Percentiles rank a stretch among this genome's conserved stretches.
Conservation (phyloP, 495 filamentous ascomycete genomes). For the Tetracladium marchalianum region DNA sequence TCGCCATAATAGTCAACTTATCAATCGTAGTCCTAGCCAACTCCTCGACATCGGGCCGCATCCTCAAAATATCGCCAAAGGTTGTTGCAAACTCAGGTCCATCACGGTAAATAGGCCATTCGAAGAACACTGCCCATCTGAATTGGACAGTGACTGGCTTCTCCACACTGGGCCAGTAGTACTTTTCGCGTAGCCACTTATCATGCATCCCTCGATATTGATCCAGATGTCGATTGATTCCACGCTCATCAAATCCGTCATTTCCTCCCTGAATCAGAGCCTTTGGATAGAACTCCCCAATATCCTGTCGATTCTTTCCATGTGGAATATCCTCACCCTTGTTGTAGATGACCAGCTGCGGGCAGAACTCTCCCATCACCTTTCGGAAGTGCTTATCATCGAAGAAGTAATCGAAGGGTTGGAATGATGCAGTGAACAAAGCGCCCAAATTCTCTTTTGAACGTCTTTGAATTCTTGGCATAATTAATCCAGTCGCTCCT, state of each 20-base stretch:
- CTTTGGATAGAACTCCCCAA: conserved; percentile 31
- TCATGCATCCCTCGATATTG: conserved; percentile 23
- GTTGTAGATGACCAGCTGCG: conserved; percentile 30
- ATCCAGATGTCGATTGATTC: conserved; percentile 35
- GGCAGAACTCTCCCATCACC: conserved; percentile 12
- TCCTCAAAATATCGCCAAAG: conserved; percentile 18
- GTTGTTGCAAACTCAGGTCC: conserved; percentile 17
- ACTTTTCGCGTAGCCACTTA: conserved; percentile 3
- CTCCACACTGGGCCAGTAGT: conserved; percentile 1
- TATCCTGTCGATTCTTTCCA: conserved; percentile 14
- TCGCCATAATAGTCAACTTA: conserved; percentile 9
- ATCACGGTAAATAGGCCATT: conserved; percentile 18
- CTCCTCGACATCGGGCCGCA: conserved; percentile 20
- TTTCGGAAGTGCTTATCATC: conserved; percentile 13
- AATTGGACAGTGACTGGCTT: conserved; percentile 17
- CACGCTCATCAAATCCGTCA: conserved; percentile 32
- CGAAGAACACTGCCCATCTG: conserved; percentile 28
- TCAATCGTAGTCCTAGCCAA: conserved; percentile 2
- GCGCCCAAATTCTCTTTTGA: conserved; percentile 9
- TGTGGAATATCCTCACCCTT: conserved; percentile 28
- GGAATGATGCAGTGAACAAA: conserved; percentile 9
- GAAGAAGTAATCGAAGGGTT: conserved; percentile 16
- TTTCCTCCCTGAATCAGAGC: conserved; percentile 19
- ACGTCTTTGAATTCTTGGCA: conserved; percentile 14
- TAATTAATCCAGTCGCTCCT: conserved; percentile 14